Conservation (phyloP, 164 flowering plant species). For the Piper betle region DNA sequence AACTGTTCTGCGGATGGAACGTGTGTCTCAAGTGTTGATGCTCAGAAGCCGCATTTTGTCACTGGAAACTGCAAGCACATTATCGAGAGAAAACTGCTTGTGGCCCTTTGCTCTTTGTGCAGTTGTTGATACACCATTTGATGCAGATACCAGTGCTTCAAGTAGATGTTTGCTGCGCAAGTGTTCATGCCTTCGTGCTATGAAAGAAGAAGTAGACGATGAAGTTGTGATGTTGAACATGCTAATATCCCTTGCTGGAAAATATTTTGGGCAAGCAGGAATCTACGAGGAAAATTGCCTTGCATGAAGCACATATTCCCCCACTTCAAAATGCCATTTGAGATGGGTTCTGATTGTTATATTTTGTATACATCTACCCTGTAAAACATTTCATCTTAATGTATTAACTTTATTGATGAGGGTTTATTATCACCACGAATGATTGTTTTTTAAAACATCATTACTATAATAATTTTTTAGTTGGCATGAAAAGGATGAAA, state of each 20-base stretch:
- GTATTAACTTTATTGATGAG: no score
- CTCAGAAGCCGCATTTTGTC: slow-evolving; percentile 40
- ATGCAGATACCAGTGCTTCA: slow-evolving; percentile 63
- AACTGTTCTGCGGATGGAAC: slow-evolving; percentile 40
- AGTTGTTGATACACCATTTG: slow-evolving; percentile 58
- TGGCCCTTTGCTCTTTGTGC: slow-evolving; percentile 79
- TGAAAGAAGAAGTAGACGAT: slow-evolving; percentile 47
- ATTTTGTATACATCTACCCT: no score
- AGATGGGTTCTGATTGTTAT: no score
- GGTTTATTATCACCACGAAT: no score
- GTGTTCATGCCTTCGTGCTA: slow-evolving; percentile 60
- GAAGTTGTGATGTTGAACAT: slow-evolving; percentile 76
- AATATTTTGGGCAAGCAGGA: slow-evolving; percentile 58
- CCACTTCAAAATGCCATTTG: no score
- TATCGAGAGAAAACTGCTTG: slow-evolving; percentile 33
- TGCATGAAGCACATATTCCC: no score
- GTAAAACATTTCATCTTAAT: no score
- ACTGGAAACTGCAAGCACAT: slow-evolving; percentile 17
- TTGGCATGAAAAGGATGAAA: no score
- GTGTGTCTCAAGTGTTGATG: slow-evolving; percentile 44
- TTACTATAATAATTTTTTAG: no score
- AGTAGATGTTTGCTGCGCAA: slow-evolving; percentile 64
- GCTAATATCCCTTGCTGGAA: slow-evolving; percentile 54
- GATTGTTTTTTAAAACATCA: no score
- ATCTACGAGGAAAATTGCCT: neutral